Conservation (phyloP, 306 rosid species). For the Ammopiptanthus mongolicus region DNA sequence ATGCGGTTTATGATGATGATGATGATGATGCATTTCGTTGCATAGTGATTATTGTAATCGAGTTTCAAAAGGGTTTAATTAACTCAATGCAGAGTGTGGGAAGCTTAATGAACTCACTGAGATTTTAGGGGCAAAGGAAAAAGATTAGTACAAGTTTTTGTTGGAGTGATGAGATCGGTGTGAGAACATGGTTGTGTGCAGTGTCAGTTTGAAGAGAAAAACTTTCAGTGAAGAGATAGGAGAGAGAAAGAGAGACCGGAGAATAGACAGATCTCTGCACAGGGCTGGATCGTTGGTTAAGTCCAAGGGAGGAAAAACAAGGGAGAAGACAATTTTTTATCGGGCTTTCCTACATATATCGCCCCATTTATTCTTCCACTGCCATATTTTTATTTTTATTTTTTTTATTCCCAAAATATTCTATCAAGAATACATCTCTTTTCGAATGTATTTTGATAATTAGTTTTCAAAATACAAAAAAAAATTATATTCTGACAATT, state of each 20-base stretch:
- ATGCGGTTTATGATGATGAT: too few species aligned
- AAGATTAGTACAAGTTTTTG: background rate
- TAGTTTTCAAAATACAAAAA: too few species aligned
- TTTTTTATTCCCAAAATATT: too few species aligned
- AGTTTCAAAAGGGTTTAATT: too few species aligned
- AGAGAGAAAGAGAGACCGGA: background rate
- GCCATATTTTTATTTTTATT: too few species aligned
- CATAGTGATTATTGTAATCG: background rate
- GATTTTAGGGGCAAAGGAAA: background rate
- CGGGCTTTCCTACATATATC: too few species aligned
- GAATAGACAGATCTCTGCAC: background rate
- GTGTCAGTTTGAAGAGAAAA: background rate
- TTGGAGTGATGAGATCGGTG: background rate
- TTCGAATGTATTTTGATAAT: too few species aligned
- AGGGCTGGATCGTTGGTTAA: background rate
- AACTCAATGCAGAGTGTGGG: background rate
- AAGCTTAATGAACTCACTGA: background rate
- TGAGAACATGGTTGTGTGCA: background rate
- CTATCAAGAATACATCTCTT: too few species aligned
- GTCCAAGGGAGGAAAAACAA: background rate
- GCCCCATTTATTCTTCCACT: too few species aligned
- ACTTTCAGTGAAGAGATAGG: background rate
- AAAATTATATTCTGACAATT: too few species aligned
- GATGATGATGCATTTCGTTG: constrained; percentile 11
- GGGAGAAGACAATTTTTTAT: too few species aligned